Evolutionary conservation across 2,329 filamentous ascomycete species (phyloP).

Genomic region (Mariannaea sp.): DNA sequence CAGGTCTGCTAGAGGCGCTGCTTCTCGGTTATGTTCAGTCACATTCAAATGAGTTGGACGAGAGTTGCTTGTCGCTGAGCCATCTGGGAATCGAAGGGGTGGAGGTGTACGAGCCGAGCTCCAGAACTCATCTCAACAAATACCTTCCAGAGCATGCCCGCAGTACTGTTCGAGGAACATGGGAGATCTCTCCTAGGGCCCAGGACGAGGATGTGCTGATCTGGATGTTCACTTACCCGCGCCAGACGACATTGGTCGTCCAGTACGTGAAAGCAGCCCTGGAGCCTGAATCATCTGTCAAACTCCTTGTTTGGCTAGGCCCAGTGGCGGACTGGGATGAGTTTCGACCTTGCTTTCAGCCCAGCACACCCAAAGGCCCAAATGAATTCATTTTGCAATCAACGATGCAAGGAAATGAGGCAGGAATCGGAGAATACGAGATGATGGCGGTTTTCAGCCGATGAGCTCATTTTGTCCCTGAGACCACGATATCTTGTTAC

Average conservation of each 20-base stretch:
- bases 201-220: slow-evolving; percentile 27
- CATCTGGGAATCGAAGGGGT: slow-evolving; percentile 34
- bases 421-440: slow-evolving; percentile 31
- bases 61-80: not conserved
- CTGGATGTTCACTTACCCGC: slow-evolving; percentile 44
- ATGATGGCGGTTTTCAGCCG: slow-evolving; percentile 27
- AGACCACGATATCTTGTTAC: not conserved
- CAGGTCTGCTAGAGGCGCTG: slow-evolving; percentile 38
- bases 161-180: slow-evolving; percentile 41
- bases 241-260: slow-evolving; percentile 37
- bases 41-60: not conserved
- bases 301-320: slow-evolving; percentile 33
- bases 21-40: slow-evolving; percentile 23
- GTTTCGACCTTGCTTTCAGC: slow-evolving; percentile 29
- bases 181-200: slow-evolving; percentile 37
- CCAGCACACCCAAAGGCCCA: not conserved
- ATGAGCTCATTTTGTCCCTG: not conserved
- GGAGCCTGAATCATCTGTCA: slow-evolving; percentile 10
- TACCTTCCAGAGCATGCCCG: slow-evolving; percentile 37
- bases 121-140: slow-evolving; percentile 27
- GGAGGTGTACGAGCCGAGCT: slow-evolving; percentile 31
- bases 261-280: slow-evolving; percentile 32
- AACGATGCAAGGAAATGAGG: slow-evolving; percentile 20
- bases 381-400: slow-evolving; percentile 16
- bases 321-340: slow-evolving; percentile 36